These are phyloP conservation scores for Fusarium mundagurra DNA, from an alignment of 2,329 filamentous ascomycete genomes.

Conservation along the genomic window DNA sequence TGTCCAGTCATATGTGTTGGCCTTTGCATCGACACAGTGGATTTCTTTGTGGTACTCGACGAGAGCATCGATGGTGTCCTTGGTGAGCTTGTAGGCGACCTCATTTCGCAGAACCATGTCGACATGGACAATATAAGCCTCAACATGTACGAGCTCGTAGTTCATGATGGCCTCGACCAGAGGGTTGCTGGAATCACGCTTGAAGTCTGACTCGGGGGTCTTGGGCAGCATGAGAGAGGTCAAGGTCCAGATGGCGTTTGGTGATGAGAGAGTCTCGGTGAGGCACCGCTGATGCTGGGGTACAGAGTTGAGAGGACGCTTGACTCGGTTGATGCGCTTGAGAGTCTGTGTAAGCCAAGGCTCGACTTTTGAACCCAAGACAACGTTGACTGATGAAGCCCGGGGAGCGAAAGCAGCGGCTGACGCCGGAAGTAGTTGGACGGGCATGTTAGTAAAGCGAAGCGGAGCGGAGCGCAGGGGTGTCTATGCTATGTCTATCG, in stretches of 20 bases:
- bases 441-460: slow-evolving; percentile 73
- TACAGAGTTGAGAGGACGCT: slow-evolving; percentile 96
- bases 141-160: slow-evolving; percentile 91
- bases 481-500: slow-evolving; percentile 5
- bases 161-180: slow-evolving; percentile 84
- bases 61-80: slow-evolving; percentile 91
- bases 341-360: slow-evolving; percentile 96
- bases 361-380: slow-evolving; percentile 90
- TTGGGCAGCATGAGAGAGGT: slow-evolving; percentile 94
- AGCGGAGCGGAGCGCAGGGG: slow-evolving; percentile 27
- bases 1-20: slow-evolving; percentile 91
- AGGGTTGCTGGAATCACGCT: slow-evolving; percentile 71
- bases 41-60: slow-evolving; percentile 97
- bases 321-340: slow-evolving; percentile 96
- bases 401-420: slow-evolving; percentile 95
- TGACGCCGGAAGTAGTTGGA: slow-evolving; percentile 92
- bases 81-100: slow-evolving; percentile 96
- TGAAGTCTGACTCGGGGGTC: slow-evolving; percentile 84
- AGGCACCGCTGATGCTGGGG: slow-evolving; percentile 95
- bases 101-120: slow-evolving; percentile 99
- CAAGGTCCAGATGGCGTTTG: slow-evolving; percentile 93
- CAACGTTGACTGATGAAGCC: slow-evolving; percentile 90
- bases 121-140: slow-evolving; percentile 98
- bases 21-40: slow-evolving; percentile 89
- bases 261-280: slow-evolving; percentile 89